Percentiles rank a stretch among this genome's conserved stretches.
phyloP scores from a whole-genome alignment of 2,329 filamentous ascomycete species.

The Paracoccidioides lutzii region DNA sequence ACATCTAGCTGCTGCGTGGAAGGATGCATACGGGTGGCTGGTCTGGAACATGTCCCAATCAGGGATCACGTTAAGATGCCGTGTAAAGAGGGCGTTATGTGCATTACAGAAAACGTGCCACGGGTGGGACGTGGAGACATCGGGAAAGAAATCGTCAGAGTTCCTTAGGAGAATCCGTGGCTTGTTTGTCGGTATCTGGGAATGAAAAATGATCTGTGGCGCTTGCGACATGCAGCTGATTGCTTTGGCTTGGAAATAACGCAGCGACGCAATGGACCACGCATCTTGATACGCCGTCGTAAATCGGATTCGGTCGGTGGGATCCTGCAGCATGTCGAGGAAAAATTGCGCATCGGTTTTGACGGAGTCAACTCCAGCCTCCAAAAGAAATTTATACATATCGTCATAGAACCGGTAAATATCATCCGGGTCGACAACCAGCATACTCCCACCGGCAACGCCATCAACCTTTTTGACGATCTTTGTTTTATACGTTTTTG shows the following conservation, averaged over 20 bases:
- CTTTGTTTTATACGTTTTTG: conserved; percentile 63
- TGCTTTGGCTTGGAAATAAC: conserved; percentile 61
- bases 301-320: conserved; percentile 57
- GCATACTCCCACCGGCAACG: conserved; percentile 51
- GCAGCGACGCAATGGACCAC: conserved; percentile 66
- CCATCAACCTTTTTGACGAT: conserved; percentile 43
- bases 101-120: conserved; percentile 97
- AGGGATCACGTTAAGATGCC: conserved; percentile 74
- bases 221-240: conserved; percentile 94
- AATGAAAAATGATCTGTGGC: conserved; percentile 75
- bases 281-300: conserved; percentile 69
- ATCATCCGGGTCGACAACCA: conserved; percentile 61
- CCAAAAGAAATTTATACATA: conserved; percentile 71
- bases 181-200: conserved; percentile 63
- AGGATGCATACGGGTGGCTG: conserved; percentile 56
- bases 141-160: conserved; percentile 81
- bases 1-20: conserved; percentile 82
- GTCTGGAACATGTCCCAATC: conserved; percentile 73
- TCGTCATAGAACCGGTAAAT: conserved; percentile 70
- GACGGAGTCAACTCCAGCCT: conserved; percentile 66
- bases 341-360: conserved; percentile 93
- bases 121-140: conserved; percentile 64
- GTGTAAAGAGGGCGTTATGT: conserved; percentile 70
- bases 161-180: conserved; percentile 68
- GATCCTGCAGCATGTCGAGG: conserved; percentile 59